Evolutionary conservation across 1,284 basidiomycete species (phyloP).

Genomic region (Anthracocystis walkeri): DNA sequence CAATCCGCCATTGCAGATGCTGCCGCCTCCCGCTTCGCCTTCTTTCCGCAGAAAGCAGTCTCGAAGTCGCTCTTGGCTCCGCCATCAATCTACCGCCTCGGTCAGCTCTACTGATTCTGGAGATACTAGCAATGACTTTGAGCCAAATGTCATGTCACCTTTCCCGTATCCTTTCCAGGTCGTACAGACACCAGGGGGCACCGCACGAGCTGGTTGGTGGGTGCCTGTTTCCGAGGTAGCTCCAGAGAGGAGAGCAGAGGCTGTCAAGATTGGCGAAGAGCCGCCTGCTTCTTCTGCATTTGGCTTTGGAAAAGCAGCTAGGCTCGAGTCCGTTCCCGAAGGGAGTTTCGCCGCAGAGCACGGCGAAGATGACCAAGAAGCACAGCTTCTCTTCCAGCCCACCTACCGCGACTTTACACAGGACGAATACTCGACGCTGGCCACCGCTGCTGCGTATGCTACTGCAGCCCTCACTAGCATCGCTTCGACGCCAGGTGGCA

Average conservation of each 20-base stretch:
- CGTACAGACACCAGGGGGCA: conserved; percentile 61
- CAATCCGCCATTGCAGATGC: conserved; percentile 58
- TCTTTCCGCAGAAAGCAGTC: conserved; percentile 31
- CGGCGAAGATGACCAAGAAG: conserved; percentile 27
- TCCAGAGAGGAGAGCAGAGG: conserved; percentile 39
- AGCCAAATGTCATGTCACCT: conserved; percentile 51
- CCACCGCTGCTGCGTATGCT: conserved; percentile 62
- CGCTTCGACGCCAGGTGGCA: conserved; percentile 30
- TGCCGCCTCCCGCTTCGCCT: conserved; percentile 56
- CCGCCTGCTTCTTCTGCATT: not conserved
- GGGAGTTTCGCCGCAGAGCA: conserved; percentile 3
- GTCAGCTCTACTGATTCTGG: conserved; percentile 24
- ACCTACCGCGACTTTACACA: conserved; percentile 52
- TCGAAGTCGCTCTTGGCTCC: conserved; percentile 7
- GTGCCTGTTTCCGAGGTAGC: conserved; percentile 52
- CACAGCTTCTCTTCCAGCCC: conserved; percentile 49
- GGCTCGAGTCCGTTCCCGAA: conserved; percentile 22
- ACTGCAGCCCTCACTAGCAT: conserved; percentile 63
- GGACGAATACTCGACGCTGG: conserved; percentile 58
- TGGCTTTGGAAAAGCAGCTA: not conserved
- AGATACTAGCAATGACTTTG: conserved; percentile 35
- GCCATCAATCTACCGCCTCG: conserved; percentile 28
- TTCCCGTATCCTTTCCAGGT: conserved; percentile 61
- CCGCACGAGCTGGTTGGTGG: conserved; percentile 61
- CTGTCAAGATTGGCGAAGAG: conserved; percentile 31